These are phyloP conservation scores for Neofusicoccum kwambonambiense DNA, from an alignment of 2,329 filamentous ascomycete genomes.

Conservation along the genomic window DNA sequence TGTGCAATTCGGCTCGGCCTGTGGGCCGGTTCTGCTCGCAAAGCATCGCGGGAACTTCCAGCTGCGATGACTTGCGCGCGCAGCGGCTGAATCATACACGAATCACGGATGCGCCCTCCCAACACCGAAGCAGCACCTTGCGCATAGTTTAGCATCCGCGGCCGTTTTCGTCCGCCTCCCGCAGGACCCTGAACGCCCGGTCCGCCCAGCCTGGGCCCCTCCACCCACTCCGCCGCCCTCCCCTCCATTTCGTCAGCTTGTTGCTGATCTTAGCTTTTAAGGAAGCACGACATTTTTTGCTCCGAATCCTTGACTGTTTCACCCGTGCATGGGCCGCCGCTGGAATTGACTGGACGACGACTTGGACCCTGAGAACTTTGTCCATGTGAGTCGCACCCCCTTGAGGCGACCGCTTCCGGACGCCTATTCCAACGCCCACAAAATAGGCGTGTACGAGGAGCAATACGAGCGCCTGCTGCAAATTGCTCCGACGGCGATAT, in stretches of 20 bases:
- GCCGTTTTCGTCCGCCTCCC: constrained; percentile 10
- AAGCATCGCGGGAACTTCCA: constrained; percentile 3
- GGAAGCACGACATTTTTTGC: neutral
- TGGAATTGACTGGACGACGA: neutral
- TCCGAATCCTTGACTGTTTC: neutral
- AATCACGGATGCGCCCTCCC: neutral
- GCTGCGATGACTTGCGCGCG: neutral
- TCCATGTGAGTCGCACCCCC: neutral
- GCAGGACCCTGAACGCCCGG: neutral
- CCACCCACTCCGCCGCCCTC: neutral
- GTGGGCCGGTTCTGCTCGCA: no score
- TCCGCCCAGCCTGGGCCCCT: neutral
- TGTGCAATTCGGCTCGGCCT: neutral
- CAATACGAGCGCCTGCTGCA: neutral
- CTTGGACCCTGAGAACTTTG: neutral
- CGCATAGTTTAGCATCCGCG: neutral
- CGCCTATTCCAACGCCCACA: neutral
- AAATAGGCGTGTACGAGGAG: neutral
- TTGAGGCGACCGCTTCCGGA: neutral
- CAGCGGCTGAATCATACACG: neutral
- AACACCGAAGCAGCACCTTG: neutral
- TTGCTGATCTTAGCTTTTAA: neutral
- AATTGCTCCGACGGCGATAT: neutral
- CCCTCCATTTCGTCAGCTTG: neutral
- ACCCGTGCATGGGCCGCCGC: neutral